Evolutionary conservation across 2,329 filamentous ascomycete species (phyloP), one percentile per base, ranked within the genome.

Genomic region (Beauveria sp.): DNA sequence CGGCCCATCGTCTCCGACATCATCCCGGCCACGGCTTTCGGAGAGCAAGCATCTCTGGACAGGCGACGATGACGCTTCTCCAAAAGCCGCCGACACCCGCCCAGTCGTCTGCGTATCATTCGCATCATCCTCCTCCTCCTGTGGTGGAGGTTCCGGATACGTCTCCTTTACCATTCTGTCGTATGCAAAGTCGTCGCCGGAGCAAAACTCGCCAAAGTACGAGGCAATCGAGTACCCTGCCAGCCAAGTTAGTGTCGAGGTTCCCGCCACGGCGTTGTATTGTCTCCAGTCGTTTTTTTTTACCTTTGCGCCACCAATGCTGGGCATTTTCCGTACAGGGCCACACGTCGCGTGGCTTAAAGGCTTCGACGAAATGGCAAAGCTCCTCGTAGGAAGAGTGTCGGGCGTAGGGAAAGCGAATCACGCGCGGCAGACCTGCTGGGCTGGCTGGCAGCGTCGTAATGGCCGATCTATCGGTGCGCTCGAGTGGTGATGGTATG

Each of bases 341-440:
- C 77, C 88, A 89, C 2, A 97, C 78, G 67, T 97, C 91, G 51
- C 76, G 84, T 0, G 92, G 92, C 31, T 77, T 82, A 67, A 97
- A 89, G 0, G 80, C 78, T 3, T 78, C 71, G 1, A 96, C 79
- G 1, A 97, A 76, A 59, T 85, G 75, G 65, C 90, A 88, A 3
- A 96, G 81, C 71, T 97, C 93, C 0, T 79, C 77, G 64, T 95
- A 93, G 0, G 91, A 96, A 0, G 93, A 96, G 72, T 98, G 93
- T 1, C 93, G 84, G 0, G 93, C 93, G 69, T 93, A 97, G 0
- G 93, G 90, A 66, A 96, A 97, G 0, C 71, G 75, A 3, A 87
- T 83, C 0, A 69, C 69, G 14, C 67, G 75, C 0, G 80, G 75
- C 2, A 83, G 69, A 0, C 22, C 26, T 8, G 43, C 26, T 5